A percentile compares a stretch with the other conserved stretches of the same genome.
These are phyloP conservation scores for Fusarium sp. DNA, from an alignment of 2,329 filamentous ascomycete species.

Conservation along the genomic window DNA sequence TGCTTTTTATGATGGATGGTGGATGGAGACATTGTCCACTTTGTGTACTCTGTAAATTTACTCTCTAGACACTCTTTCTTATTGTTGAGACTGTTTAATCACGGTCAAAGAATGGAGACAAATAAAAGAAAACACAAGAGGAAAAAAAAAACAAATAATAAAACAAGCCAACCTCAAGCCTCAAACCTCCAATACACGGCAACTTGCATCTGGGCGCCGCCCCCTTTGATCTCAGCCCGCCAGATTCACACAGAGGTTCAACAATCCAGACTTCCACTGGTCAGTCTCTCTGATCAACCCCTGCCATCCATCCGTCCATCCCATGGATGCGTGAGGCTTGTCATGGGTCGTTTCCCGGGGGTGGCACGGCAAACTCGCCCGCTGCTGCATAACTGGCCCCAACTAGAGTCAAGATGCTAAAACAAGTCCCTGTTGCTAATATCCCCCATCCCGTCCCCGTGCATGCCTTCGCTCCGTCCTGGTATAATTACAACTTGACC, in stretches of 20 bases:
- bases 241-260: not conserved
- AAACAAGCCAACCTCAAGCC: constrained; percentile 21
- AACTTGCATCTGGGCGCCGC: constrained; percentile 2
- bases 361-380: constrained; percentile 32
- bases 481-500: constrained; percentile 26
- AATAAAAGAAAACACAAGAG: not conserved
- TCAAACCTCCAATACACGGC: constrained; percentile 18
- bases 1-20: not conserved
- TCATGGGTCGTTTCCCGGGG: constrained; percentile 15
- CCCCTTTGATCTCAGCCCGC: constrained; percentile 5
- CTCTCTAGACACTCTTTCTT: not conserved
- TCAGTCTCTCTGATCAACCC: not conserved
- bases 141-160: constrained; percentile 11
- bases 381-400: constrained; percentile 6
- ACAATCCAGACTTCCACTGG: not conserved
- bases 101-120: not conserved
- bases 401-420: constrained; percentile 28
- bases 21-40: not conserved
- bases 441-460: constrained; percentile 29
- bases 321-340: not conserved
- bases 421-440: constrained; percentile 32
- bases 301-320: constrained; percentile 1
- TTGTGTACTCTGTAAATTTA: not conserved
- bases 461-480: constrained; percentile 11
- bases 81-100: not conserved